These are phyloP conservation scores for Bryoerythrophyllum caledonicum DNA, from an alignment of 225 moss, liverwort and hornwort species.

Conservation along the genomic window DNA sequence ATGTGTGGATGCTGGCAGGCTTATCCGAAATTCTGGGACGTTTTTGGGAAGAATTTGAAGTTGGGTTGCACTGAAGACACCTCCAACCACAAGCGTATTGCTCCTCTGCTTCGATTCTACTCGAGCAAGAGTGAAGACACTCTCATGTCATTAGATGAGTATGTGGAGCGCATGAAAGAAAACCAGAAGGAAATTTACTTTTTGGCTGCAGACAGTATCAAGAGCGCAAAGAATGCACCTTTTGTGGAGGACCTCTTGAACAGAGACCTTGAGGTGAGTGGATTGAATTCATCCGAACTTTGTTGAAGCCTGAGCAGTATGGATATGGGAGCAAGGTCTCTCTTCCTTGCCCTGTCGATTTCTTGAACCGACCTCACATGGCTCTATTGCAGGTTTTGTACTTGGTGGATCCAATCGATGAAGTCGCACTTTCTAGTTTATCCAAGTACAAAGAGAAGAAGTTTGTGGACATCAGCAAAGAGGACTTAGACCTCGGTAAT, in stretches of 20 bases:
- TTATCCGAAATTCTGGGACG: constrained; percentile 88
- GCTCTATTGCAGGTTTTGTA: constrained; percentile 70
- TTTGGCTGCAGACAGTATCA: constrained; percentile 78
- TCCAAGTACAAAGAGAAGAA: constrained; percentile 76
- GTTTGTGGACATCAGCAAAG: constrained; percentile 97
- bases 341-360: neutral
- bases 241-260: constrained; percentile 87
- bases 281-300: neutral
- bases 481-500: constrained; percentile 88
- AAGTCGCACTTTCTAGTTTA: constrained; percentile 75
- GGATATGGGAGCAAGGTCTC: too few relatives aligned
- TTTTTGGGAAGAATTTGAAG: constrained; percentile 85
- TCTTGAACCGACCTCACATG: constrained; percentile 21
- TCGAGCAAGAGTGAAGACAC: constrained; percentile 72
- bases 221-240: constrained; percentile 92
- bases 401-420: constrained; percentile 94
- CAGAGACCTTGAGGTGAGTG: constrained; percentile 84
- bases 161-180: constrained; percentile 80
- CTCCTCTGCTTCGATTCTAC: constrained; percentile 80
- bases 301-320: neutral
- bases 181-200: constrained; percentile 85
- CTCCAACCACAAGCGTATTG: constrained; percentile 77
- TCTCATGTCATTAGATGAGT: constrained; percentile 70
- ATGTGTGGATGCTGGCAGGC: constrained; percentile 50
- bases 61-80: constrained; percentile 87